Evolutionary conservation across 306 rosid genomes (phyloP).

Genomic region (Lathyrus aphaca): DNA sequence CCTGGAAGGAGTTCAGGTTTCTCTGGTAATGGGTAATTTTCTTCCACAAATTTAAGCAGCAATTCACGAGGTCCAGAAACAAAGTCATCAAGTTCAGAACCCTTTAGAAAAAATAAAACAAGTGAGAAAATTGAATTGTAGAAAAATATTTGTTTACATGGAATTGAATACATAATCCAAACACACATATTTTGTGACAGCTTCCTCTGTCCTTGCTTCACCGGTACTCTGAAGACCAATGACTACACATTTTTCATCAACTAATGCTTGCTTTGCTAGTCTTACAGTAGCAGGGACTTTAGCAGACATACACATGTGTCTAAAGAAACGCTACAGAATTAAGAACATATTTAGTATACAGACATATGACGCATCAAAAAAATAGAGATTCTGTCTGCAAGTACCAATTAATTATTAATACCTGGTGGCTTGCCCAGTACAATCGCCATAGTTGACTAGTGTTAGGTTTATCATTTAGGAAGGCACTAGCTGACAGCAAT

Average conservation of each 20-base stretch:
- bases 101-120: slow-evolving; percentile 51
- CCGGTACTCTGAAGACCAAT: slow-evolving; percentile 99
- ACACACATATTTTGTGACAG: slow-evolving; percentile 93
- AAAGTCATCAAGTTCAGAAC: slow-evolving; percentile 96
- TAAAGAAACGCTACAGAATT: slow-evolving; percentile 86
- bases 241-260: slow-evolving; percentile 82
- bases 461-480: slow-evolving; percentile 73
- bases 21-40: slow-evolving; percentile 95
- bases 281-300: slow-evolving; percentile 96
- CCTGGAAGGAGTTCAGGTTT: slow-evolving; percentile 93
- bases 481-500: slow-evolving; percentile 72
- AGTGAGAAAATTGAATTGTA: slow-evolving; percentile 24
- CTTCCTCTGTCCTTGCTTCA: slow-evolving; percentile 99
- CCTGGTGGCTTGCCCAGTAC: slow-evolving; percentile 99
- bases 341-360: background rate
- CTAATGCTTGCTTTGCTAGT: slow-evolving; percentile 83
- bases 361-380: slow-evolving; percentile 15
- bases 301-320: slow-evolving; percentile 98
- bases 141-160: slow-evolving; percentile 22
- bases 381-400: slow-evolving; percentile 15
- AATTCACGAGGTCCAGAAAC: slow-evolving; percentile 98
- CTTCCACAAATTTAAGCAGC: slow-evolving; percentile 92
- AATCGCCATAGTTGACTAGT: slow-evolving; percentile 93
- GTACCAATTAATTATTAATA: slow-evolving; percentile 35
- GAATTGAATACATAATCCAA: slow-evolving; percentile 41